A percentile compares a stretch with the other conserved stretches of the same genome.
Evolutionary conservation across 129 eudicot species (phyloP).

Genomic region (Chrysanthemum seticuspe): DNA sequence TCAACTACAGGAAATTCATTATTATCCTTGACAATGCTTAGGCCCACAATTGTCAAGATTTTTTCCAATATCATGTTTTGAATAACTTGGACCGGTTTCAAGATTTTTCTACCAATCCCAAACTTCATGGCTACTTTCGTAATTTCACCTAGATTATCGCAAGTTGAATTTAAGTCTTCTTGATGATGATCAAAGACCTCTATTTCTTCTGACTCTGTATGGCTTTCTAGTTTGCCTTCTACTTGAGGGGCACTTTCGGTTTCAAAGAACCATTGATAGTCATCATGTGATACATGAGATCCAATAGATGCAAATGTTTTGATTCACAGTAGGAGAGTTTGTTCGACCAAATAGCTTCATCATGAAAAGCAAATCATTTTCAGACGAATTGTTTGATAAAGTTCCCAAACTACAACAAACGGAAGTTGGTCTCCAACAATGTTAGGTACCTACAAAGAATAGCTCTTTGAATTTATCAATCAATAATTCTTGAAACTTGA

Average conservation of each 20-base stretch:
- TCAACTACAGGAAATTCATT: slow-evolving; percentile 20
- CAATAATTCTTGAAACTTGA: slow-evolving; percentile 20
- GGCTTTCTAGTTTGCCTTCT: background rate
- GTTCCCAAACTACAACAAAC: slow-evolving; percentile 20
- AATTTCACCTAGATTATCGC: slow-evolving; percentile 27
- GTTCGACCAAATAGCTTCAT: slow-evolving; percentile 31
- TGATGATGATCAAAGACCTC: background rate
- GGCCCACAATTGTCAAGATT: slow-evolving; percentile 21
- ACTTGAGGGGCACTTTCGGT: background rate
- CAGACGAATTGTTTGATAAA: slow-evolving; percentile 8
- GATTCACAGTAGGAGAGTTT: slow-evolving; percentile 30
- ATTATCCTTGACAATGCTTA: background rate
- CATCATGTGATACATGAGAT: slow-evolving; percentile 40
- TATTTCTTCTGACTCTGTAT: background rate
- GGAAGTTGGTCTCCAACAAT: slow-evolving; percentile 54
- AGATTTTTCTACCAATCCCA: slow-evolving; percentile 18
- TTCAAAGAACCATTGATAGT: slow-evolving; percentile 13
- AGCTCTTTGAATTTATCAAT: slow-evolving; percentile 17
- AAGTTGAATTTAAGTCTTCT: slow-evolving; percentile 6
- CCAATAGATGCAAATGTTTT: slow-evolving; percentile 36
- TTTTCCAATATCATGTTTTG: slow-evolving; percentile 35
- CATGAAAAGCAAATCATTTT: slow-evolving; percentile 20
- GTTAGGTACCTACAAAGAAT: slow-evolving; percentile 33
- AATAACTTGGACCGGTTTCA: slow-evolving; percentile 28
- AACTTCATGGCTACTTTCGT: slow-evolving; percentile 29